A percentile compares a stretch with the other conserved stretches of the same genome.
These are phyloP conservation scores for Penicillium sp. DNA, from an alignment of 2,329 filamentous ascomycete species.

Conservation along the genomic window DNA sequence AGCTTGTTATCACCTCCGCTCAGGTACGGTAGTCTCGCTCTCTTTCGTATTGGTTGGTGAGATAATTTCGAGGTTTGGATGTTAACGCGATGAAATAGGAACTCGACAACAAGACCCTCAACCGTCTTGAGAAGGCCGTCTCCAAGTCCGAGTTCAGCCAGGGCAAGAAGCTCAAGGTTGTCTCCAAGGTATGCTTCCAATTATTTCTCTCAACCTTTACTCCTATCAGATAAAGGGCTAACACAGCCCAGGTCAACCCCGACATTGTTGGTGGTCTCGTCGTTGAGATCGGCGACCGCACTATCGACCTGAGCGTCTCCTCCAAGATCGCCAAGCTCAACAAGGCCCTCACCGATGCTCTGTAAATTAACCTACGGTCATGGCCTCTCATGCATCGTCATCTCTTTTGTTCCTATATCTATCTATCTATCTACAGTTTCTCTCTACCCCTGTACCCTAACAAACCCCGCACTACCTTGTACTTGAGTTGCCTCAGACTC, in stretches of 20 bases:
- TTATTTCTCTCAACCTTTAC: background rate
- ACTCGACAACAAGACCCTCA: conserved; percentile 85
- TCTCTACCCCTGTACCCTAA: conserved; percentile 21
- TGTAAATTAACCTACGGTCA: conserved; percentile 70
- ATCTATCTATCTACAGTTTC: conserved; percentile 8
- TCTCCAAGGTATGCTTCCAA: conserved; percentile 72
- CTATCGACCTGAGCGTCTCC: conserved; percentile 95
- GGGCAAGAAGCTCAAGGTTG: conserved; percentile 98
- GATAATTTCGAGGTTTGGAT: background rate
- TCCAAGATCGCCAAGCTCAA: conserved; percentile 97
- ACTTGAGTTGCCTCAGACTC: conserved; percentile 20
- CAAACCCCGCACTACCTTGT: conserved; percentile 6
- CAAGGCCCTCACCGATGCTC: conserved; percentile 94
- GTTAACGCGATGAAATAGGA: conserved; percentile 54
- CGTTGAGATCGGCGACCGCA: conserved; percentile 96
- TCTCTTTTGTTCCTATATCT: conserved; percentile 22
- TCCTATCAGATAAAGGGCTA: background rate
- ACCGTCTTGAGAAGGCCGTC: conserved; percentile 84
- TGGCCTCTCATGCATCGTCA: conserved; percentile 19
- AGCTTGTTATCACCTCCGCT: conserved; percentile 89
- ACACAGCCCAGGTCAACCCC: conserved; percentile 74
- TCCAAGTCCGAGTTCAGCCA: conserved; percentile 86
- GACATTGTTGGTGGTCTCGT: conserved; percentile 93
- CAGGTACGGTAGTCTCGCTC: conserved; percentile 60
- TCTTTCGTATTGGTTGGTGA: background rate